Percentiles rank a stretch among this genome's conserved stretches.
These are phyloP conservation scores for Sonneratia caseolaris DNA, from an alignment of 345 rosid species.

Conservation along the genomic window DNA sequence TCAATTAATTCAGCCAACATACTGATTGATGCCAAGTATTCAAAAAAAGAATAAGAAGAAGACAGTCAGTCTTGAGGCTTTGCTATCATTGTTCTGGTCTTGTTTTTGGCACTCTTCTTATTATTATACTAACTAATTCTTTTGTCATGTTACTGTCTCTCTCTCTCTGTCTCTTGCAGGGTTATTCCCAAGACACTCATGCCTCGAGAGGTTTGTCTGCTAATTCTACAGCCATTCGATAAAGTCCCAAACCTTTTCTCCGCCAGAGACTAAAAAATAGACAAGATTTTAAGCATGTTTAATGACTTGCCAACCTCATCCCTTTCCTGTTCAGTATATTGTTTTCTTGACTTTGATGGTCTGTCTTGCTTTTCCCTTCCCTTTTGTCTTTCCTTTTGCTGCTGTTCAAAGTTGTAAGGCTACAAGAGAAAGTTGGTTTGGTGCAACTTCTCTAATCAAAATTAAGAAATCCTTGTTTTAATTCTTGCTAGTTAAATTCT, in stretches of 20 bases:
- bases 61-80: no score
- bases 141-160: conserved; percentile 67
- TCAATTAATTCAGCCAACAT: not conserved
- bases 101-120: no score
- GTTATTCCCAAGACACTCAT: conserved; percentile 99
- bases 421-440: no score
- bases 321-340: no score
- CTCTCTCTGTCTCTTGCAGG: conserved; percentile 34
- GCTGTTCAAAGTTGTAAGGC: not conserved
- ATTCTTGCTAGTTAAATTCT: no score
- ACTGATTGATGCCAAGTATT: conserved; percentile 1
- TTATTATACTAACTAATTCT: no score
- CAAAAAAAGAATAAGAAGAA: no score
- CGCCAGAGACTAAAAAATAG: not conserved
- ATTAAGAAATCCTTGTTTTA: no score
- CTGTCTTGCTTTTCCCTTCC: not conserved
- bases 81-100: no score
- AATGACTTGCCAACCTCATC: no score
- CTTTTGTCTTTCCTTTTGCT: not conserved
- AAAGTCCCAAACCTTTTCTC: conserved; percentile 32
- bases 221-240: conserved; percentile 16
- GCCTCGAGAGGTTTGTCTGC: conserved; percentile 99
- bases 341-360: conserved; percentile 2
- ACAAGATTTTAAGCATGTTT: no score
- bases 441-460: no score